A percentile compares a stretch with the other conserved stretches of the same genome.
These are phyloP conservation scores for Cadophora gregata DNA, from an alignment of 2,329 filamentous ascomycete species.

Conservation along the genomic window DNA sequence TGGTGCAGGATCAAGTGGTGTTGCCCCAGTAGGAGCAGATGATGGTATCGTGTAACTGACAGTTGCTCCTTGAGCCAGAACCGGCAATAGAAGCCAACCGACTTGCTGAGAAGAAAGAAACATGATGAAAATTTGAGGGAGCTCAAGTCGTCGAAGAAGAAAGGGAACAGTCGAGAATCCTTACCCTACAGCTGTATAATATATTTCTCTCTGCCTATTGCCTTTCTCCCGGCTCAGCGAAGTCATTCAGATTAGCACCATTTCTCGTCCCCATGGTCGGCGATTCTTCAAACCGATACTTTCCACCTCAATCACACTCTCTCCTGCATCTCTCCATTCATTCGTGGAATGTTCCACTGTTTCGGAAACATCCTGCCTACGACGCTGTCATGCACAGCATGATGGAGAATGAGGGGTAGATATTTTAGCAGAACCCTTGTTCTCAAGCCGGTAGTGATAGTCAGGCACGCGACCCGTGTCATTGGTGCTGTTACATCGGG, in stretches of 20 bases:
- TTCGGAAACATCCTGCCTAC: not conserved
- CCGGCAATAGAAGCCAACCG: constrained; percentile 29
- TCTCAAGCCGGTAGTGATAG: not conserved
- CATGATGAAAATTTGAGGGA: constrained; percentile 19
- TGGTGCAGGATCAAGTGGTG: constrained; percentile 48
- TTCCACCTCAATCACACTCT: not conserved
- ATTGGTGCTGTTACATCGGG: constrained; percentile 2
- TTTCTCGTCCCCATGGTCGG: not conserved
- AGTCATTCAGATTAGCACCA: not conserved
- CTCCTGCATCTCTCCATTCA: not conserved
- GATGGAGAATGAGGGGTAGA: not conserved
- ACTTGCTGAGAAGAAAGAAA: constrained; percentile 24
- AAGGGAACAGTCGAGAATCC: not conserved
- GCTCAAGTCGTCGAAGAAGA: not conserved
- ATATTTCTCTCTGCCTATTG: not conserved
- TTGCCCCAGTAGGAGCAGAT: constrained; percentile 32
- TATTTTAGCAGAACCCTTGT: not conserved
- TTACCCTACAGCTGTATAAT: constrained; percentile 1
- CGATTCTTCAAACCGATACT: constrained; percentile 1
- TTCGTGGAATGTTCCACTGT: not conserved
- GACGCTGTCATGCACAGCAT: not conserved
- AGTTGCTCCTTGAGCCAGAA: constrained; percentile 21
- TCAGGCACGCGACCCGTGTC: not conserved
- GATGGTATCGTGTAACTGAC: constrained; percentile 36
- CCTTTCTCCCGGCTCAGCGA: not conserved